Conservation (phyloP, 257 asterid species). For the Lycium ferocissimum region DNA sequence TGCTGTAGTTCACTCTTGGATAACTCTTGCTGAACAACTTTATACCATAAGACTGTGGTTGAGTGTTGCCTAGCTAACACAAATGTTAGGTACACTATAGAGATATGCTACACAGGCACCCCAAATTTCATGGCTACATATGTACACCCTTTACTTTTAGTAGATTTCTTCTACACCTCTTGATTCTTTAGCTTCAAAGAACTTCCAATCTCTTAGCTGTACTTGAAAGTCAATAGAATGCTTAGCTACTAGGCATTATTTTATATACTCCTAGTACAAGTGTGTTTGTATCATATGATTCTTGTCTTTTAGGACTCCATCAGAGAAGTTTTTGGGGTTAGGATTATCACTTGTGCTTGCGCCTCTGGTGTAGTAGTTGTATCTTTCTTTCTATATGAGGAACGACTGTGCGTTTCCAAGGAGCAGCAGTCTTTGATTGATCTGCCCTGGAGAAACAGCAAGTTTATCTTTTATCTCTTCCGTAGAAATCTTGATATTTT, state of each 20-base stretch:
- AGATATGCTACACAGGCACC: neutral
- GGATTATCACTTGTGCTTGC: constrained; percentile 8
- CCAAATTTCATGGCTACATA: constrained; percentile 1
- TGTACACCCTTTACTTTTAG: neutral
- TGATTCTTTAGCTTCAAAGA: neutral
- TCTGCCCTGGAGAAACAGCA: constrained; percentile 24
- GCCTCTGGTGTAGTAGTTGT: neutral
- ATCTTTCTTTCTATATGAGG: neutral
- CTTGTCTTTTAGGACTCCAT: constrained; percentile 1
- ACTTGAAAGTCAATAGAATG: neutral
- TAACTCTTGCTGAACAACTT: constrained; percentile 10
- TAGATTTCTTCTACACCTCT: neutral
- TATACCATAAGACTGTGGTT: neutral
- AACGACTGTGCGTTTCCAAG: neutral
- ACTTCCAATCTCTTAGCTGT: neutral
- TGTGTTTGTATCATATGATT: neutral
- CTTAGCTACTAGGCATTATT: neutral
- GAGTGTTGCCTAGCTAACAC: neutral
- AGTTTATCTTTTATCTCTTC: neutral
- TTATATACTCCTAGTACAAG: neutral
- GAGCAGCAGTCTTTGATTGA: constrained; percentile 21
- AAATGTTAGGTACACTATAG: neutral
- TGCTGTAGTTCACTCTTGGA: neutral
- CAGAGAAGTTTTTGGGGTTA: constrained; percentile 7
- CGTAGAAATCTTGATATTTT: neutral